phyloP scores from a whole-genome alignment of 2,329 filamentous ascomycete species.

The Hymenoscyphus occultus region DNA sequence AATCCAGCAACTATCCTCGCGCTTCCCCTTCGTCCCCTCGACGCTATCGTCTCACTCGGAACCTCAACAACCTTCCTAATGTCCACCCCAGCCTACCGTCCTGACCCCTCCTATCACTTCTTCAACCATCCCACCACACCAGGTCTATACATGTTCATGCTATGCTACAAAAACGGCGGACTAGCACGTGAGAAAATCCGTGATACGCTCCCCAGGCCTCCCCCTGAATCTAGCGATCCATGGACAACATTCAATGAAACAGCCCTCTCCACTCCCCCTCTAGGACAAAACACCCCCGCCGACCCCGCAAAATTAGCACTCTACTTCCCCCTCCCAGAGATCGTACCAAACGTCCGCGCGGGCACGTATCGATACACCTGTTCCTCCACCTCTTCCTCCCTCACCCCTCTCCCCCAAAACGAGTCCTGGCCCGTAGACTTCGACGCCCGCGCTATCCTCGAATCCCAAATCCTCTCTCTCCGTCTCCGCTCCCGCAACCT shows the following conservation, averaged over 20 bases:
- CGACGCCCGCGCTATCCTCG: constrained; percentile 85
- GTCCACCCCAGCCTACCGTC: constrained; percentile 88
- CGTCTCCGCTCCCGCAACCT: constrained; percentile 79
- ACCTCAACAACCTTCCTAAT: constrained; percentile 97
- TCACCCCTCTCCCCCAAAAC: constrained; percentile 45
- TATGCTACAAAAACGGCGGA: constrained; percentile 98
- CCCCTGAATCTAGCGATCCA: constrained; percentile 48
- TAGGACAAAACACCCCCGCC: constrained; percentile 55
- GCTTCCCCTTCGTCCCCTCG: constrained; percentile 78
- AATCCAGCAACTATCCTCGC: constrained; percentile 95
- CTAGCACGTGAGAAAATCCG: constrained; percentile 88
- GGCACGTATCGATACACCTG: constrained; percentile 83
- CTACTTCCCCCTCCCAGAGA: constrained; percentile 95
- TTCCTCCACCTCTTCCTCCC: constrained; percentile 43
- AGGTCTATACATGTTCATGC: constrained; percentile 98
- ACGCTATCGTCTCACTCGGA: constrained; percentile 91
- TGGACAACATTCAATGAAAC: constrained; percentile 82
- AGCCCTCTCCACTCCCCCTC: constrained; percentile 64
- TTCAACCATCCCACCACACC: constrained; percentile 94
- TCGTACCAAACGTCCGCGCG: constrained; percentile 83
- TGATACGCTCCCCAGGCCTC: constrained; percentile 64
- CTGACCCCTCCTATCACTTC: constrained; percentile 90
- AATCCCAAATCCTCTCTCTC: constrained; percentile 91
- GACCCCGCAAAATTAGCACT: constrained; percentile 79
- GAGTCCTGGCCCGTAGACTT: constrained; percentile 55